Percentiles rank a stretch among this genome's conserved stretches.
phyloP scores from a whole-genome alignment of 2,329 filamentous ascomycete genomes.

The Neurospora crassa region DNA sequence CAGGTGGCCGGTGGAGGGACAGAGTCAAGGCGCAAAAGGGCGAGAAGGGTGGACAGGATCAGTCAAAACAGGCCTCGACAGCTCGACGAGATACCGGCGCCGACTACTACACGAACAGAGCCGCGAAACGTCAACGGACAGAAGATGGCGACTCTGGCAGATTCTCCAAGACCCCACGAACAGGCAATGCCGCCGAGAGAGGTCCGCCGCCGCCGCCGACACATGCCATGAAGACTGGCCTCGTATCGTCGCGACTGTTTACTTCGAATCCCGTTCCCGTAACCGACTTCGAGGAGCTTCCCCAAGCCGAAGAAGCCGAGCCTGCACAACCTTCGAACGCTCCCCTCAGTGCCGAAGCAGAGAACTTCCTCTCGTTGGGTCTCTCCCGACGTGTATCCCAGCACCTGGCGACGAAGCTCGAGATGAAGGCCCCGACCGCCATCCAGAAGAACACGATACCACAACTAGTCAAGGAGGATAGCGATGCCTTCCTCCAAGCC shows the following conservation, averaged over 20 bases:
- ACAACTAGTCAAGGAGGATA: constrained; percentile 68
- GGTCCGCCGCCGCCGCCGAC: constrained; percentile 10
- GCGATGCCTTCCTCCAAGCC: constrained; percentile 91
- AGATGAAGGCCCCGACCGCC: constrained; percentile 81
- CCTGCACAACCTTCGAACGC: constrained; percentile 78
- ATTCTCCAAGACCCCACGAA: constrained; percentile 20
- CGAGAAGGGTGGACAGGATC: constrained; percentile 23
- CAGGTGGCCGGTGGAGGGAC: constrained; percentile 90
- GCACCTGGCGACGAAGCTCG: constrained; percentile 76
- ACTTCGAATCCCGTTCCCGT: constrained; percentile 74
- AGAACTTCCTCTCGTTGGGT: constrained; percentile 79
- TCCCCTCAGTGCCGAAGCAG: constrained; percentile 71
- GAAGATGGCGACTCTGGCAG: constrained; percentile 16
- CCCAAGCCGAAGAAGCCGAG: constrained; percentile 34
- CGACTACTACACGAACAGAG: constrained; percentile 17
- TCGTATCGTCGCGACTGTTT: constrained; percentile 82
- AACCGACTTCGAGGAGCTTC: constrained; percentile 43
- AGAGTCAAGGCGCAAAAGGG: constrained; percentile 69
- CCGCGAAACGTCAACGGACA: constrained; percentile 21
- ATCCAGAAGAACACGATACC: constrained; percentile 88
- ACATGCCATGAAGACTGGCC: constrained; percentile 20
- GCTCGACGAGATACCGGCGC: constrained; percentile 5
- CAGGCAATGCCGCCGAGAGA: constrained; percentile 19
- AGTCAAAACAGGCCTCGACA: constrained; percentile 19
- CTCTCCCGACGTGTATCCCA: constrained; percentile 71